Evolutionary conservation across 2,329 filamentous ascomycete species (phyloP), one percentile per base, ranked within the genome.

Genomic region (Fusarium sp.): DNA sequence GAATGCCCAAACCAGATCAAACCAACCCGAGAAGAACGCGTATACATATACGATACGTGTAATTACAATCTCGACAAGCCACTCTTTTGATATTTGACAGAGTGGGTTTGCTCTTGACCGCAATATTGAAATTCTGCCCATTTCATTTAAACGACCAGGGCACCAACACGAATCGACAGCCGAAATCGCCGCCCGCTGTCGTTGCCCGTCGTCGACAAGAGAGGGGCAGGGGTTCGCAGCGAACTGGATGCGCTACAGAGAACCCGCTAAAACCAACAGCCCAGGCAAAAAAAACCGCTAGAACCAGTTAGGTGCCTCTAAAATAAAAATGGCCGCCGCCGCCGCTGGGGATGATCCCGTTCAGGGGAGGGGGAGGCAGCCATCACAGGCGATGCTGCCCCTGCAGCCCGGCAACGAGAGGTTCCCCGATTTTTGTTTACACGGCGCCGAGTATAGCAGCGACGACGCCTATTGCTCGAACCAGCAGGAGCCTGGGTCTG

Each of bases 391-490:
- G 29, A 11, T 14, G 69, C 65, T 66, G 53, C 69, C 67, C 60
- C 72, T 69, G 72, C 76, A 75, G 74, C 80, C 78, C 75, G 65
- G 69, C 69, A 76, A 73, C 63, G 76, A 80, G 72, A 75, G 76
- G 73, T 80, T 80, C 77, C 78, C 79, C 72, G 77, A 78, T 75
- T 79, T 80, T 79, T 83, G 81, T 83, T 83, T 83, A 83, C 79
- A 78, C 57, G 36, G 51, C 64, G 13, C 40, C 60, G 38, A 56
- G 50, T 58, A 62, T 57, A 68, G 64, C 60, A 58, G 50, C 40
- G 56, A 63, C 46, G 29, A 65, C 67, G 58, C 66, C 56, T 60
- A 64, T 56, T 58, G 51, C 46, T 58, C 42, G 51, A 54, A 36
- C 49, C 50, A 62, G 55, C 65, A 38, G 29, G 50, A 59, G 59